phyloP scores from a whole-genome alignment of 2,329 filamentous ascomycete species.

The Atkinsonella texensis region DNA sequence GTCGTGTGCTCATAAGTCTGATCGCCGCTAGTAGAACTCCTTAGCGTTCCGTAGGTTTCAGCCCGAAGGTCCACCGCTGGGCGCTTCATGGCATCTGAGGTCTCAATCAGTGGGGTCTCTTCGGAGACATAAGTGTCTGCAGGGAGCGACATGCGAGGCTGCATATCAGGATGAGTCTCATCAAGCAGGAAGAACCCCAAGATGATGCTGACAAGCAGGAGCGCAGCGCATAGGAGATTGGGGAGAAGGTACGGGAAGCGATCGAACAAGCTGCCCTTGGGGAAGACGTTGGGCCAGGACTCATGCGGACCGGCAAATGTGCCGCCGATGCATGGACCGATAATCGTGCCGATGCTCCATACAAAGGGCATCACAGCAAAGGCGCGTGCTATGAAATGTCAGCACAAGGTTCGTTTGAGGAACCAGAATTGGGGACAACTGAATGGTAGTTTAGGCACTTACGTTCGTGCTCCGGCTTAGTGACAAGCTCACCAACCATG shows the following conservation, averaged over 20 bases:
- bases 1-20: constrained; percentile 27
- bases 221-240: constrained; percentile 68
- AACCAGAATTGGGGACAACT: not conserved
- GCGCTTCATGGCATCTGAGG: constrained; percentile 61
- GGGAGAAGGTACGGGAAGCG: constrained; percentile 79
- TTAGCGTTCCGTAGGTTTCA: constrained; percentile 71
- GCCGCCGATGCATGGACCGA: constrained; percentile 80
- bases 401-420: constrained; percentile 7
- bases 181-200: constrained; percentile 71
- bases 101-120: constrained; percentile 64
- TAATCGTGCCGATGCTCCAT: constrained; percentile 81
- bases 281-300: constrained; percentile 62
- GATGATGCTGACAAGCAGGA: constrained; percentile 69
- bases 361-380: constrained; percentile 92
- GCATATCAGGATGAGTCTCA: constrained; percentile 81
- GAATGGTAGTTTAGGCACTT: constrained; percentile 25
- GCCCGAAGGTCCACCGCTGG: constrained; percentile 60
- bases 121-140: constrained; percentile 42
- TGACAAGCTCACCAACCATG: constrained; percentile 83
- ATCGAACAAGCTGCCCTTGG: constrained; percentile 56
- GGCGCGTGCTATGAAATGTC: constrained; percentile 49
- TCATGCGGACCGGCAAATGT: constrained; percentile 68
- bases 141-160: constrained; percentile 37
- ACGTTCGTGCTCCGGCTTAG: constrained; percentile 77
- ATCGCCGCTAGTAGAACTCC: constrained; percentile 29